phyloP scores from a whole-genome alignment of 1,284 basidiomycete species.

The Trametes pubescens region DNA sequence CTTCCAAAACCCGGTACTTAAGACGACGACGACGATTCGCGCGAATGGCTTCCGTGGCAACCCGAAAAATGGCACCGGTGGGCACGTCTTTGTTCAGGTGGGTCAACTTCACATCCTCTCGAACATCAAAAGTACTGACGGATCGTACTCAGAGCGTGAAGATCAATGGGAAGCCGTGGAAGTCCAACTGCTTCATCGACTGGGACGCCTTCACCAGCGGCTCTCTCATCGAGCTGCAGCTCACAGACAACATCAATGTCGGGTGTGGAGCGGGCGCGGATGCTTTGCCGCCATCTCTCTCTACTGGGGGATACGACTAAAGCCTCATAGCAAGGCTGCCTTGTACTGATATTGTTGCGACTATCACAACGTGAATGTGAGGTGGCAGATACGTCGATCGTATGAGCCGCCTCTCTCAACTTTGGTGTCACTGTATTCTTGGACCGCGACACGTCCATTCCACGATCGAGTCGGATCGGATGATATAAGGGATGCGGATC shows the following conservation, averaged over 20 bases:
- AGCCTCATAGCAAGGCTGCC: no score
- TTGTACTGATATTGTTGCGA: no score
- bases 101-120: constrained; percentile 16
- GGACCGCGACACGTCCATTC: no score
- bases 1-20: constrained; percentile 64
- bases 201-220: constrained; percentile 66
- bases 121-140: not conserved
- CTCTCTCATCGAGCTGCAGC: constrained; percentile 55
- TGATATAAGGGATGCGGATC: no score
- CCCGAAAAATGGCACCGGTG: constrained; percentile 56
- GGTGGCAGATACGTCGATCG: no score
- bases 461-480: no score
- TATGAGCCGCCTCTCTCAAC: no score
- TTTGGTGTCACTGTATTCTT: no score
- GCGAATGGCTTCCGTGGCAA: constrained; percentile 61
- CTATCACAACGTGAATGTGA: no score
- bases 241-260: constrained; percentile 59
- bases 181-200: constrained; percentile 67
- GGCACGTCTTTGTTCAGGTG: constrained; percentile 64
- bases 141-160: constrained; percentile 53
- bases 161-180: constrained; percentile 61
- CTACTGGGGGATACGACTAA: constrained; percentile 58
- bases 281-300: constrained; percentile 66
- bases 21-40: constrained; percentile 63
- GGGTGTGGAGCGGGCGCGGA: constrained; percentile 55